Conservation (phyloP, 257 asterid genomes). For the Anisodus acutangulus region DNA sequence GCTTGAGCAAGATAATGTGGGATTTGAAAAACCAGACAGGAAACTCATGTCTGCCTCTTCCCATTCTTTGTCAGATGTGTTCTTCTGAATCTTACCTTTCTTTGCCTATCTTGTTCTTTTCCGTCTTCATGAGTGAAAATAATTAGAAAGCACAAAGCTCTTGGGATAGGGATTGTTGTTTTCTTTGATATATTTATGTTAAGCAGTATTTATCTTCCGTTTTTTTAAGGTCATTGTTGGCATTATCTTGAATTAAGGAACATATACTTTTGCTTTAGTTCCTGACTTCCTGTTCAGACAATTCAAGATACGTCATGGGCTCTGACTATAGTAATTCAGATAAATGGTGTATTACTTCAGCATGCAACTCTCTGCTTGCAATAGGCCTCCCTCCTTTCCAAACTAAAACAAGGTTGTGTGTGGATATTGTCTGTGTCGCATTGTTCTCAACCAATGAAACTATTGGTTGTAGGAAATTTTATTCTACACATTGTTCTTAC, state of each 20-base stretch:
- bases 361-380: neutral
- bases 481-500: neutral
- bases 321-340: neutral
- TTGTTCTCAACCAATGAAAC: neutral
- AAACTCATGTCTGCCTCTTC: neutral
- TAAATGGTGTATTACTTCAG: neutral
- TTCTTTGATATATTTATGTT: neutral
- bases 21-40: neutral
- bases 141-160: neutral
- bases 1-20: neutral
- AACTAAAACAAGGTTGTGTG: constrained; percentile 2
- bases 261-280: neutral
- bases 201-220: neutral
- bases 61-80: neutral
- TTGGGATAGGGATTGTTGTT: neutral
- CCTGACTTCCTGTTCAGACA: neutral
- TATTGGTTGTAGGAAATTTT: neutral
- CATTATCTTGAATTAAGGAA: neutral
- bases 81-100: neutral
- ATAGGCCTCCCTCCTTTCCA: neutral
- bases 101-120: constrained; percentile 4
- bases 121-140: neutral
- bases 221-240: neutral
- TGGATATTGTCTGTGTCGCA: neutral
- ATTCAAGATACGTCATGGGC: neutral